Conservation (phyloP, 192 early-diverging fungal genomes). For the Entomortierella lignicola region DNA sequence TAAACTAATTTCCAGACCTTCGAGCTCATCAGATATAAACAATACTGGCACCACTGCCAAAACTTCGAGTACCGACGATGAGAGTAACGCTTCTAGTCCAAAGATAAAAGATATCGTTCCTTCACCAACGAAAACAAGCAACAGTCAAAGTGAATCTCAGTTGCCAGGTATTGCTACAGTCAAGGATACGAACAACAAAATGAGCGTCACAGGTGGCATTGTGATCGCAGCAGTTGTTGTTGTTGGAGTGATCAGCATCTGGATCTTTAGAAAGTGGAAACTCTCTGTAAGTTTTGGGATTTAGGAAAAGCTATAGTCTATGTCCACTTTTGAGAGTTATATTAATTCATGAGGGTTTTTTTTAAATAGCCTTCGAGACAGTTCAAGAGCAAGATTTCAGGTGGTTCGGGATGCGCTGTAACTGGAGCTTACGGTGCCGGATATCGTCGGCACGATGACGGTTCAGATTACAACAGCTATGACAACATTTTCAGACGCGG, state of each 20-base stretch:
- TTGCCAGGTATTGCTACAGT: background rate
- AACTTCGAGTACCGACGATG: background rate
- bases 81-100: background rate
- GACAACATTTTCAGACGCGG: background rate
- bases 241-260: slow-evolving; percentile 32
- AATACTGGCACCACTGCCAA: background rate
- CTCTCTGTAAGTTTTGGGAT: slow-evolving; percentile 27
- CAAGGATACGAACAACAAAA: background rate
- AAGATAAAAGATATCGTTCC: background rate
- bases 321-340: background rate
- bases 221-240: slow-evolving; percentile 21
- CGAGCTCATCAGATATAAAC: background rate
- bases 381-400: slow-evolving; percentile 36
- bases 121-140: background rate
- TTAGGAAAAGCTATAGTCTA: background rate
- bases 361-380: slow-evolving; percentile 35
- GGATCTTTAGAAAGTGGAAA: slow-evolving; percentile 56
- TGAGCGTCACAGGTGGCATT: slow-evolving; percentile 18
- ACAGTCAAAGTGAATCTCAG: background rate
- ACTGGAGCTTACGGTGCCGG: background rate
- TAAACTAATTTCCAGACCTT: background rate
- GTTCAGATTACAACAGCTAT: slow-evolving; percentile 1
- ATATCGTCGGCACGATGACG: background rate
- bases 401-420: background rate
- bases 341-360: background rate